A percentile compares a stretch with the other conserved stretches of the same genome.
Evolutionary conservation across 139 green algal species (phyloP).

Genomic region (Desmodesmus armatus): DNA sequence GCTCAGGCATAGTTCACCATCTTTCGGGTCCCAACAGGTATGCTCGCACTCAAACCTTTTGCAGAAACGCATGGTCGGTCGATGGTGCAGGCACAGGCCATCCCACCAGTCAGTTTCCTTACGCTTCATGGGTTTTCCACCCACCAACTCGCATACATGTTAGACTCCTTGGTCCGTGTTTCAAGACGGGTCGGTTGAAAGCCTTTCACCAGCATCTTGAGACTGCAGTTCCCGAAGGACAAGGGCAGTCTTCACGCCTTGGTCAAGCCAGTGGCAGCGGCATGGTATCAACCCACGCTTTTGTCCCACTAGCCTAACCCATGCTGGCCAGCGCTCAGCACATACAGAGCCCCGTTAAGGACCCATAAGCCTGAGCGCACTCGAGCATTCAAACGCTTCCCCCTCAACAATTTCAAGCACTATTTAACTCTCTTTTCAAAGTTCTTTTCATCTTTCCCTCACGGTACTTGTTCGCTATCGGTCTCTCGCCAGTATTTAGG

Average conservation of each 20-base stretch:
- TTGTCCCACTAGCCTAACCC: slow-evolving; percentile 81
- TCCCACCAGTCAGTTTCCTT: slow-evolving; percentile 91
- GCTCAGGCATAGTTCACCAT: slow-evolving; percentile 97
- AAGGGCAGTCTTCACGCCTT: slow-evolving; percentile 78
- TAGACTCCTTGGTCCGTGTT: slow-evolving; percentile 98
- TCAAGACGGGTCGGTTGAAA: slow-evolving; percentile 91
- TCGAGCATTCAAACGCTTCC: slow-evolving; percentile 86
- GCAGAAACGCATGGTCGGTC: slow-evolving; percentile 92
- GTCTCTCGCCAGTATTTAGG: slow-evolving; percentile 65
- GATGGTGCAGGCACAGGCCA: slow-evolving; percentile 82
- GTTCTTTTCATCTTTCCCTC: slow-evolving; percentile 98
- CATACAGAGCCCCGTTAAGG: slow-evolving; percentile 74
- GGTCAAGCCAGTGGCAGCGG: slow-evolving; percentile 70
- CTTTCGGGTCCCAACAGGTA: slow-evolving; percentile 93
- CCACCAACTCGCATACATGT: slow-evolving; percentile 93
- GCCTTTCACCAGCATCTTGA: slow-evolving; percentile 88
- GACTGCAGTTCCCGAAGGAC: slow-evolving; percentile 76
- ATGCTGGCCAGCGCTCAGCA: slow-evolving; percentile 86
- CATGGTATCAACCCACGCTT: slow-evolving; percentile 63
- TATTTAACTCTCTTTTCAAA: slow-evolving; percentile 98
- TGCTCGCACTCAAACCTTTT: slow-evolving; percentile 92
- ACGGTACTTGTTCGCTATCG: slow-evolving; percentile 97
- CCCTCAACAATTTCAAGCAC: slow-evolving; percentile 95
- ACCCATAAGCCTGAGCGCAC: slow-evolving; percentile 81
- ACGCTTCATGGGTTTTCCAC: slow-evolving; percentile 92